Percentiles rank a stretch among this genome's conserved stretches.
Conservation (phyloP, 2,329 filamentous ascomycete genomes). For the Hymenoscyphus linearis region DNA sequence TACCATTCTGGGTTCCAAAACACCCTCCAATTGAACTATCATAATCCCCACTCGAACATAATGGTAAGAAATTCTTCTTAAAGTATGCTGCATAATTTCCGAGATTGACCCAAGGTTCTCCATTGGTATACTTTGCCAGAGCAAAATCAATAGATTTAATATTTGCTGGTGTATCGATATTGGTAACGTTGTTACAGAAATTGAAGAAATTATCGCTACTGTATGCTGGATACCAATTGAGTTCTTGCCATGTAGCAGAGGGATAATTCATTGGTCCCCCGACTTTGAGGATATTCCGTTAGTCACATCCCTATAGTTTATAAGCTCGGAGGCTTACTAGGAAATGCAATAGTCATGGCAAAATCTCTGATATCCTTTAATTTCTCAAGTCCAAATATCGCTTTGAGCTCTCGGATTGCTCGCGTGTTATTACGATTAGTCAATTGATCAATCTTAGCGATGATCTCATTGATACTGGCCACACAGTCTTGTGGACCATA, state of each 20-base stretch:
- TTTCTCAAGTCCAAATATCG: conserved; percentile 41
- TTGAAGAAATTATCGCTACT: conserved; percentile 43
- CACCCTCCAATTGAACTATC: conserved; percentile 37
- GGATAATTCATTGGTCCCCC: conserved; percentile 45
- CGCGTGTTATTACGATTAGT: conserved; percentile 37
- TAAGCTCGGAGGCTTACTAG: conserved; percentile 21
- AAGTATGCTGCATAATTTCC: conserved; percentile 49
- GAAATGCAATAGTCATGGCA: conserved; percentile 43
- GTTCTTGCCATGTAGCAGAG: conserved; percentile 48
- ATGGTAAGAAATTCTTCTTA: conserved; percentile 39
- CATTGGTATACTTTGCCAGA: conserved; percentile 44
- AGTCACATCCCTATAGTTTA: background rate
- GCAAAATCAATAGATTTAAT: conserved; percentile 41
- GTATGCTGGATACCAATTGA: conserved; percentile 42
- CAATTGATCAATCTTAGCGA: conserved; percentile 45
- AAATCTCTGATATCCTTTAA: conserved; percentile 43
- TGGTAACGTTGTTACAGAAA: conserved; percentile 48
- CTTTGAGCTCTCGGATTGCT: conserved; percentile 42
- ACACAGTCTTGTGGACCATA: conserved; percentile 45
- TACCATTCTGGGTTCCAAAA: conserved; percentile 35
- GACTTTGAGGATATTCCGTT: conserved; percentile 18
- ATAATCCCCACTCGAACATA: conserved; percentile 38
- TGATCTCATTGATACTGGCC: conserved; percentile 42
- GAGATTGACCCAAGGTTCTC: conserved; percentile 44
- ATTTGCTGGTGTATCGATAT: conserved; percentile 38